Evolutionary conservation across 768 basidiomycete genomes (phyloP), one percentile per base, ranked within the genome.

Genomic region (Serpula lacrymans): DNA sequence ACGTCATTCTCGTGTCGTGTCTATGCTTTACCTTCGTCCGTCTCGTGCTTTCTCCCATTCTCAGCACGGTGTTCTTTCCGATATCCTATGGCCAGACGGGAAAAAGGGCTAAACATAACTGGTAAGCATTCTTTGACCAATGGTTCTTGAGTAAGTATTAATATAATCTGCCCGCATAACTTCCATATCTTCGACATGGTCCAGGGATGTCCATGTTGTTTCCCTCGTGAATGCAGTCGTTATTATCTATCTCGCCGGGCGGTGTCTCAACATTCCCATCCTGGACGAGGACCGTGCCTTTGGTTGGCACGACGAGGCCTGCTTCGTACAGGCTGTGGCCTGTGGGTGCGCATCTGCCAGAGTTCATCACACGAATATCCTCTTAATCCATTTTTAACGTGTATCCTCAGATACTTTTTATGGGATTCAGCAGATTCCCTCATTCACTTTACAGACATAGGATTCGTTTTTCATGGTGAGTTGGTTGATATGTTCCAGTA

Each of bases 401-500:
- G 18, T 14, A 5, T 37, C 0, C 43, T 18, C 50, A 85, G 82
- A 5, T 84, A 84, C 54, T 93, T 95, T 58, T 48, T 92, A 14
- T 95, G 91, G 91, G 91, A 95, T 53, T 72, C 74, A 0, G 42
- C 88, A 20, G 87, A 90, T 59, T 76, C 80, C 6, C 61, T 82
- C 17, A 39, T 84, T 37, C 80, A 88, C 58, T 85, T 75, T 50
- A 70, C 74, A 35, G 82, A 86, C 42, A 36, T 80, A 4, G 89
- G 86, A 6, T 91, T 91, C 49, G 77, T 91, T 1, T 48, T 83
- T 12, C 91, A 95, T 53, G 91, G 88, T 67, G 51, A 34, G 68
- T 52, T 21, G 30, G 13, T 21, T 18, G 31, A 6, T 33, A 33
- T 33, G 14, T 29, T 45, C 31, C 23, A 5, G 14, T 33, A 4